These are phyloP conservation scores for Paramecium octaurelia DNA, from an alignment of 73 alveolate genomes.

Conservation along the genomic window DNA sequence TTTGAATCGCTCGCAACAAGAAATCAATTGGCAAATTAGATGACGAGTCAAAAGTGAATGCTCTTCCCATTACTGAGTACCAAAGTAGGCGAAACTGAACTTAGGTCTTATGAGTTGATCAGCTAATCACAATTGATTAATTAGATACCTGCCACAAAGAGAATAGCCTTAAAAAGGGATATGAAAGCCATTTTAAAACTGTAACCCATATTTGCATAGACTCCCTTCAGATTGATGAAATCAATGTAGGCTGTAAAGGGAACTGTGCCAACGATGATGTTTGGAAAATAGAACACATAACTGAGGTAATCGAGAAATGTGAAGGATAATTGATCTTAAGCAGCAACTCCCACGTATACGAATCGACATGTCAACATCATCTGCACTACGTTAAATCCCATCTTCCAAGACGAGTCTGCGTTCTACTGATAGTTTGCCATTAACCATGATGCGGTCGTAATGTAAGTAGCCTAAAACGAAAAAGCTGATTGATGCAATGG, in stretches of 20 bases:
- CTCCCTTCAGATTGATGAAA: neutral
- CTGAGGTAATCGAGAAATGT: neutral
- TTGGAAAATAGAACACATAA: conserved; percentile 29
- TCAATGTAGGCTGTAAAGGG: neutral
- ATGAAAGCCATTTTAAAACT: neutral
- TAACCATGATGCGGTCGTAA: conserved; percentile 9
- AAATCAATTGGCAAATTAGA: neutral
- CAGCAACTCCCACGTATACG: neutral
- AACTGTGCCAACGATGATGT: neutral
- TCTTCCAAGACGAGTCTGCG: conserved; percentile 41
- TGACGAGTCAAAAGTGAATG: neutral
- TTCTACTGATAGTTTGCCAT: neutral
- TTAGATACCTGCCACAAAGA: neutral
- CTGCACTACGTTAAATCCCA: conserved; percentile 22
- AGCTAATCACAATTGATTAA: neutral
- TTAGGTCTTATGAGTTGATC: neutral
- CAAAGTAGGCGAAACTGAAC: neutral
- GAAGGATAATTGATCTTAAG: neutral
- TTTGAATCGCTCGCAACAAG: conserved; percentile 22
- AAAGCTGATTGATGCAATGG: neutral
- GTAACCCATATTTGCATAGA: neutral
- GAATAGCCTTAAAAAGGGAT: neutral
- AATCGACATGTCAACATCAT: conserved; percentile 45
- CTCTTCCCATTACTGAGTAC: neutral
- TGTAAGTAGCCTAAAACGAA: neutral